Evolutionary conservation across 148 eudicot species (phyloP).

Genomic region (Talinum fruticosum): DNA sequence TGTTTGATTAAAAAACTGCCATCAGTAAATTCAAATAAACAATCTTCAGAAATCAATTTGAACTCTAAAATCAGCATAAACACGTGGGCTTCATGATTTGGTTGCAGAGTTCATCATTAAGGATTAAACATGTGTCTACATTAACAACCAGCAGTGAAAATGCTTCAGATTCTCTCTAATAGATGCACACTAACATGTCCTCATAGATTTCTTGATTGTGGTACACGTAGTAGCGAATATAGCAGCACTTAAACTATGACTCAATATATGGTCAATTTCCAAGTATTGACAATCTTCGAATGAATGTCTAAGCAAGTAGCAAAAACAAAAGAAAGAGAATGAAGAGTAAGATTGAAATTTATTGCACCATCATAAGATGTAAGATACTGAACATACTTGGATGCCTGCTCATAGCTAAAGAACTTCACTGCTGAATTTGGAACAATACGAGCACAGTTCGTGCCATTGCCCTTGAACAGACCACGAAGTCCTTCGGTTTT

Average conservation of each 20-base stretch:
- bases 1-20: constrained; percentile 38
- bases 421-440: constrained; percentile 95
- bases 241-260: background rate
- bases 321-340: background rate
- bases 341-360: background rate
- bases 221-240: background rate
- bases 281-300: background rate
- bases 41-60: constrained; percentile 6
- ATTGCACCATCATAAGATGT: background rate
- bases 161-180: background rate
- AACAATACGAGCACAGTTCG: constrained; percentile 92
- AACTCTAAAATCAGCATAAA: background rate
- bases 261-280: background rate
- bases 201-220: background rate
- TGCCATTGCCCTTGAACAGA: constrained; percentile 90
- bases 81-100: background rate
- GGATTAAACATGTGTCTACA: background rate
- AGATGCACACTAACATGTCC: background rate
- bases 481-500: constrained; percentile 87
- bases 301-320: background rate
- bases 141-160: background rate
- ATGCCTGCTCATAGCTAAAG: constrained; percentile 91
- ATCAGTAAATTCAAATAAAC: constrained; percentile 27
- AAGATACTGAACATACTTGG: constrained; percentile 49
- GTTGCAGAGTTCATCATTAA: background rate